phyloP scores from a whole-genome alignment of 768 basidiomycete species.

The Amanita inopinata region DNA sequence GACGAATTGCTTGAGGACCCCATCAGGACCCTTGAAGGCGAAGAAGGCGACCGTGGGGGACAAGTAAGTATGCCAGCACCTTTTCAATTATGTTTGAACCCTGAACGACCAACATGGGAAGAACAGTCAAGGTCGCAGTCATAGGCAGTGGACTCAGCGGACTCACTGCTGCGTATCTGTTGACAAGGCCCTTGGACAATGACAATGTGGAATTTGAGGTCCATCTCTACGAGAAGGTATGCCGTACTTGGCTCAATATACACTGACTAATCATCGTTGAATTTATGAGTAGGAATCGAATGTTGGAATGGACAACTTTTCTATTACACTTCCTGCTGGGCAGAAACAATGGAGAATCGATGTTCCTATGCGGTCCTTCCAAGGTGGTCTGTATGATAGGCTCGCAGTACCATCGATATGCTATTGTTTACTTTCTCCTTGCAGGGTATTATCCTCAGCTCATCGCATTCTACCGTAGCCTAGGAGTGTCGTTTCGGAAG shows the following conservation, averaged over 20 bases:
- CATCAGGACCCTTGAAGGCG: too few relatives aligned
- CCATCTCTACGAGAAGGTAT: conserved; percentile 67
- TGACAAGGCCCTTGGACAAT: conserved; percentile 26
- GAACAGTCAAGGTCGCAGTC: conserved; percentile 50
- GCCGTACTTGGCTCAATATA: too few relatives aligned
- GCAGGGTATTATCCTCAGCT: conserved; percentile 67
- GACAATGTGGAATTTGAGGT: conserved; percentile 47
- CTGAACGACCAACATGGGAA: conserved; percentile 19
- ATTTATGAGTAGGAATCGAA: conserved; percentile 29
- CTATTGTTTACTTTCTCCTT: background rate
- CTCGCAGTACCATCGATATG: background rate
- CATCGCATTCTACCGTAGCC: conserved; percentile 51
- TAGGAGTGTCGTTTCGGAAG: conserved; percentile 47
- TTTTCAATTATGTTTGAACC: background rate
- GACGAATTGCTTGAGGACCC: too few relatives aligned
- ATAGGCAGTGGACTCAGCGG: conserved; percentile 69
- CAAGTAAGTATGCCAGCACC: too few relatives aligned
- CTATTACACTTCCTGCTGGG: conserved; percentile 19
- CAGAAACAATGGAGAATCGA: conserved; percentile 48
- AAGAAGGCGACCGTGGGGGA: too few relatives aligned
- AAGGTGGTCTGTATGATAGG: conserved; percentile 44
- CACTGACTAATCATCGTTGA: conserved; percentile 6
- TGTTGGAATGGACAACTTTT: conserved; percentile 59
- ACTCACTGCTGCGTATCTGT: conserved; percentile 54
- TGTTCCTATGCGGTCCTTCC: conserved; percentile 77